Base-by-base conservation (phyloP, 176 grass and related monocot genomes). In the Musa acuminata region DNA sequence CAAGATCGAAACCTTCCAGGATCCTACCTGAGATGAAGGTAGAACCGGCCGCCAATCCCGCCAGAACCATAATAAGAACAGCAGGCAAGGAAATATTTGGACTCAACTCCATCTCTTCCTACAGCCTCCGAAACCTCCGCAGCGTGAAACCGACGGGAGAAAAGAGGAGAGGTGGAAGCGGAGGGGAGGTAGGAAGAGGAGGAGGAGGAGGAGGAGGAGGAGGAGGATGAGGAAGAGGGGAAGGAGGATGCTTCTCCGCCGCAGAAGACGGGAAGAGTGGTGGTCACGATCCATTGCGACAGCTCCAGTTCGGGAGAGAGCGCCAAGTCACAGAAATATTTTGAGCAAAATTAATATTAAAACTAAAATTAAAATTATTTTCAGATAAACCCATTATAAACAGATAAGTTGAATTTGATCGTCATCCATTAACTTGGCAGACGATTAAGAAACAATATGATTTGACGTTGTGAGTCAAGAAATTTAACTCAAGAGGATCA, bases 81-180 rank as follows among this genome's bases (percentile, higher is more conserved):
- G 43, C 17, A 8, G 14, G 8, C 67, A 51, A 70, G 43, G 67
- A 51, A 70, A 20, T 10, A 70, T 11, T 50, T 17, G 0, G 43
- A 70, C 25, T 10, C 13, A 70, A 51, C 2, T n/a, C 67, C 67
- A 70, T 70, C 67, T 70, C 67, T 70, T 51, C 43, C 67, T 70
- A 51, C 48, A 17, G 49, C 43, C 67, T 70, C 48, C 67, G 35
- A 21, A n/a, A 23, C 63, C 63, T 65, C 63, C 63, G 12, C 22
- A n/a, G 19, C 9, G 67, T 9, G 20, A 50, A 70, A 8, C 67
- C 16, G 21, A 51, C 48, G 16, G 67, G 48, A 70, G 67, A 70
- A n/a, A 10, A 25, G 48, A 70, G 21, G 67, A 48, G 43, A 70
- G 17, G 48, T 14, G 48, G 2, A n/a, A 21, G 16, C 35, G 8